These are phyloP conservation scores for Neurospora tetrasperma DNA, from an alignment of 495 filamentous ascomycete species.

Conservation along the genomic window DNA sequence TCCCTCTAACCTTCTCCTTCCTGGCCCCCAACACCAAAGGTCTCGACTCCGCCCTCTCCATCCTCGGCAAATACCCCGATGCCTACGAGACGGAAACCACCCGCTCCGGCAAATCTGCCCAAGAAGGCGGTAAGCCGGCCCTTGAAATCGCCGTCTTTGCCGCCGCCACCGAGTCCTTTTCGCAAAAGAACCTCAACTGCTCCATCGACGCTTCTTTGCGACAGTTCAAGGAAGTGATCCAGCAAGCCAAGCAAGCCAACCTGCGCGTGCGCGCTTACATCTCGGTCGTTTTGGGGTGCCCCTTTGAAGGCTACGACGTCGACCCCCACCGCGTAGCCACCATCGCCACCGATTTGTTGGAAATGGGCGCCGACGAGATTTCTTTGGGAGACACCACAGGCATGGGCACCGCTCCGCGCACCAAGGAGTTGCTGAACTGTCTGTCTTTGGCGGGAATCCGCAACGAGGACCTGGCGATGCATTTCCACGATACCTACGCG, in stretches of 20 bases:
- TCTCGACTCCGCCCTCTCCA: constrained; percentile 43
- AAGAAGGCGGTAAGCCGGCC: constrained; percentile 31
- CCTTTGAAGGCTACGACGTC: constrained; percentile 83
- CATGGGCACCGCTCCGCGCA: constrained; percentile 84
- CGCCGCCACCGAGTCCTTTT: constrained; percentile 86
- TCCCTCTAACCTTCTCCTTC: constrained; percentile 79
- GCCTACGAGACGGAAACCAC: constrained; percentile 28
- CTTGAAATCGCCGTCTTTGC: constrained; percentile 87
- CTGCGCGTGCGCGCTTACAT: constrained; percentile 87
- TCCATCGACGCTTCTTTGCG: constrained; percentile 70
- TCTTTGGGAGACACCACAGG: constrained; percentile 92
- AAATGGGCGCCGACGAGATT: constrained; percentile 95
- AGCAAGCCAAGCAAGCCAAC: constrained; percentile 50
- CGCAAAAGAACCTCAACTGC: constrained; percentile 86
- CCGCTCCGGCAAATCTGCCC: neutral
- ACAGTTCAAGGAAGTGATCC: constrained; percentile 64
- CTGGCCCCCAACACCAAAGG: constrained; percentile 85
- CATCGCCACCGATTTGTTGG: constrained; percentile 70
- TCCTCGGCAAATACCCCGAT: constrained; percentile 29
- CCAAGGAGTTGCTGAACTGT: constrained; percentile 56
- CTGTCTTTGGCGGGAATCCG: constrained; percentile 67
- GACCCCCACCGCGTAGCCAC: constrained; percentile 69
- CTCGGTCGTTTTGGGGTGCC: constrained; percentile 87
- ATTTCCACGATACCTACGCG: constrained; percentile 97
- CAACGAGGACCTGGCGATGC: constrained; percentile 74